These are phyloP conservation scores for Amyloporia xantha DNA, from an alignment of 768 basidiomycete genomes.

Conservation along the genomic window DNA sequence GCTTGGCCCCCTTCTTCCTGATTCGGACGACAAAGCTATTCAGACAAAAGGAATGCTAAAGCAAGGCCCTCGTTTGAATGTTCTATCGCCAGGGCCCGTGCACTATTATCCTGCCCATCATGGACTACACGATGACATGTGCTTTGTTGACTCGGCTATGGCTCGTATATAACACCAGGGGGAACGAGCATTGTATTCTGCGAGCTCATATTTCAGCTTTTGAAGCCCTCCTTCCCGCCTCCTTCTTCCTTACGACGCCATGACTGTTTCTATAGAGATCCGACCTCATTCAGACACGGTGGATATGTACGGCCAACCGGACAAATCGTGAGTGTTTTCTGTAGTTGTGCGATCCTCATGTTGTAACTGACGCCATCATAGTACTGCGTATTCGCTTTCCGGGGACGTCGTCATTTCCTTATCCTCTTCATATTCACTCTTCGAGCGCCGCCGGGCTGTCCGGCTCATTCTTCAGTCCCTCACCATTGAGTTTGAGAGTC, in stretches of 20 bases:
- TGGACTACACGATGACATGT: background rate
- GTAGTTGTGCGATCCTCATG: background rate
- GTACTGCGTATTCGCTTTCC: slow-evolving; percentile 82
- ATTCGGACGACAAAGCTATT: slow-evolving; percentile 15
- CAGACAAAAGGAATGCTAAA: slow-evolving; percentile 18
- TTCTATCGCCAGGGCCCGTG: slow-evolving; percentile 6
- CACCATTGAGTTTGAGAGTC: slow-evolving; percentile 77
- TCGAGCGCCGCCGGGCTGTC: slow-evolving; percentile 44
- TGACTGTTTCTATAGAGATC: slow-evolving; percentile 65
- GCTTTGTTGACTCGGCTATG: too few species aligned
- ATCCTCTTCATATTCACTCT: slow-evolving; percentile 42
- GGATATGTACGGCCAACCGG: slow-evolving; percentile 66
- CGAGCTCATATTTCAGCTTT: slow-evolving; percentile 1
- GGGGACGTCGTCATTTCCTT: slow-evolving; percentile 70
- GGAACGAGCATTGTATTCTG: background rate
- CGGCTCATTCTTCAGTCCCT: slow-evolving; percentile 63
- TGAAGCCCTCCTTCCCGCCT: background rate
- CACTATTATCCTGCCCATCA: background rate
- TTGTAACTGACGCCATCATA: slow-evolving; percentile 24
- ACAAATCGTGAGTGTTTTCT: slow-evolving; percentile 46
- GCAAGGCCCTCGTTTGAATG: slow-evolving; percentile 3
- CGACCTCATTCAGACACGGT: slow-evolving; percentile 49
- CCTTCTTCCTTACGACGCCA: slow-evolving; percentile 22
- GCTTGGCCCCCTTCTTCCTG: slow-evolving; percentile 10
- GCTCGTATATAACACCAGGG: slow-evolving; percentile 6